Percentiles rank a stretch among this genome's conserved stretches.
These are phyloP conservation scores for Tremellales sp. DNA, from an alignment of 1,284 basidiomycete species.

Conservation along the genomic window DNA sequence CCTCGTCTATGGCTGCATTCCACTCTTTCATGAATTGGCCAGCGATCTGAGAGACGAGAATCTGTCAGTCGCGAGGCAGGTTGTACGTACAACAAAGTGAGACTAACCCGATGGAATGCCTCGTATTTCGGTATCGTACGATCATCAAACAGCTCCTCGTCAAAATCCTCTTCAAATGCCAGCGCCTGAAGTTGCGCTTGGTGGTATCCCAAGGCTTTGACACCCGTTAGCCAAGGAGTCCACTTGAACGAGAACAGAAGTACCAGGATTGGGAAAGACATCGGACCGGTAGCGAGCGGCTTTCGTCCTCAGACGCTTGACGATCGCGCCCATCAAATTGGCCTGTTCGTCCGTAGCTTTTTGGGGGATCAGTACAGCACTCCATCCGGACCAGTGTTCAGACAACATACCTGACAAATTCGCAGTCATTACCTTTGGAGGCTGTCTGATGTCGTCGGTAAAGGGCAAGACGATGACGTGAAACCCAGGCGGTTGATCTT, in stretches of 20 bases:
- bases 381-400: slow-evolving; percentile 54
- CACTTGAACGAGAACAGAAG: slow-evolving; percentile 50
- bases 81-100: too few relatives aligned
- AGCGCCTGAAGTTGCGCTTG: slow-evolving; percentile 85
- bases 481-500: slow-evolving; percentile 82
- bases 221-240: not conserved
- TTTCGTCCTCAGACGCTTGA: slow-evolving; percentile 74
- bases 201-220: slow-evolving; percentile 65
- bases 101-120: slow-evolving; percentile 76
- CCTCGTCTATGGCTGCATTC: slow-evolving; percentile 64
- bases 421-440: slow-evolving; percentile 52
- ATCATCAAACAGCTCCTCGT: slow-evolving; percentile 66
- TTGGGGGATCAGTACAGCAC: slow-evolving; percentile 33
- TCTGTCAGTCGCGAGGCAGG: too few relatives aligned
- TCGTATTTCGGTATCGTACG: slow-evolving; percentile 71
- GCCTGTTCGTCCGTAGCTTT: slow-evolving; percentile 66
- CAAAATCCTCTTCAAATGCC: slow-evolving; percentile 83
- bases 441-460: slow-evolving; percentile 84
- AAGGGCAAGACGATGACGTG: slow-evolving; percentile 88
- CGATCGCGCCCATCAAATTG: slow-evolving; percentile 66
- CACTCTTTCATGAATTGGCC: slow-evolving; percentile 70
- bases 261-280: slow-evolving; percentile 87
- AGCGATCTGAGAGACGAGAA: too few relatives aligned
- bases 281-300: slow-evolving; percentile 78
- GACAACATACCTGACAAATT: slow-evolving; percentile 57